Evolutionary conservation across 768 basidiomycete species (phyloP).

Genomic region (Trichaptum fuscoviolaceum): DNA sequence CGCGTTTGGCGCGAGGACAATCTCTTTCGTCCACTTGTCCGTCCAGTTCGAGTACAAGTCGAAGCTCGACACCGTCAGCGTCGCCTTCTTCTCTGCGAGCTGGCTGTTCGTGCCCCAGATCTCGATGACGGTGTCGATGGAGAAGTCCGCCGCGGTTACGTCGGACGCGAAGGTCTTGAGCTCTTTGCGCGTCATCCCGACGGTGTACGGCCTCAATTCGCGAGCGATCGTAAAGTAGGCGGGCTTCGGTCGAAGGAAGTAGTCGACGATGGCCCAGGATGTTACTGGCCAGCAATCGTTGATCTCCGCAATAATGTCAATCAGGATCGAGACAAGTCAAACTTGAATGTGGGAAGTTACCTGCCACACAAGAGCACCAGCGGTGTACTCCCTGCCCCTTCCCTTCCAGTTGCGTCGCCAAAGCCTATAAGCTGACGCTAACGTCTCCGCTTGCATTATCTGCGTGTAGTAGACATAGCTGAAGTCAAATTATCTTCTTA

Average conservation of each 20-base stretch:
- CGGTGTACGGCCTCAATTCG: constrained; percentile 74
- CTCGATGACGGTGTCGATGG: constrained; percentile 62
- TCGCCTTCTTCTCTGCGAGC: constrained; percentile 48
- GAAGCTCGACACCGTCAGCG: constrained; percentile 60
- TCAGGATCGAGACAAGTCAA: constrained; percentile 6
- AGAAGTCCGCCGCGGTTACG: constrained; percentile 60
- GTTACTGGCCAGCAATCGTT: constrained; percentile 94
- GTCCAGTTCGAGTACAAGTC: constrained; percentile 60
- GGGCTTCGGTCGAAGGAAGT: constrained; percentile 91
- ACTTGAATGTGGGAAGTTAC: constrained; percentile 31
- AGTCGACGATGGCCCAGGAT: constrained; percentile 92
- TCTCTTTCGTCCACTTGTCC: constrained; percentile 42
- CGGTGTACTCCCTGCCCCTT: constrained; percentile 76
- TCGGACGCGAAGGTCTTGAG: constrained; percentile 51
- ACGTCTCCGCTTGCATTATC: constrained; percentile 91
- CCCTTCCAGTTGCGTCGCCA: constrained; percentile 94
- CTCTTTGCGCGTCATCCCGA: constrained; percentile 83
- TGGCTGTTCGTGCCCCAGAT: constrained; percentile 88
- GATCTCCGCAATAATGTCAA: constrained; percentile 39
- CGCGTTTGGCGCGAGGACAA: constrained; percentile 62
- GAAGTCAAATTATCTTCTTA: constrained; percentile 6
- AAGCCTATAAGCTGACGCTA: constrained; percentile 80
- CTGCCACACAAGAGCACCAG: constrained; percentile 96
- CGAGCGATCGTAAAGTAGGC: constrained; percentile 84
- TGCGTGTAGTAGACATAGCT: constrained; percentile 95